Evolutionary conservation across 352 stramenopile genomes (phyloP), one percentile per base, ranked within the genome.

Genomic region (Phytophthora pluvialis): DNA sequence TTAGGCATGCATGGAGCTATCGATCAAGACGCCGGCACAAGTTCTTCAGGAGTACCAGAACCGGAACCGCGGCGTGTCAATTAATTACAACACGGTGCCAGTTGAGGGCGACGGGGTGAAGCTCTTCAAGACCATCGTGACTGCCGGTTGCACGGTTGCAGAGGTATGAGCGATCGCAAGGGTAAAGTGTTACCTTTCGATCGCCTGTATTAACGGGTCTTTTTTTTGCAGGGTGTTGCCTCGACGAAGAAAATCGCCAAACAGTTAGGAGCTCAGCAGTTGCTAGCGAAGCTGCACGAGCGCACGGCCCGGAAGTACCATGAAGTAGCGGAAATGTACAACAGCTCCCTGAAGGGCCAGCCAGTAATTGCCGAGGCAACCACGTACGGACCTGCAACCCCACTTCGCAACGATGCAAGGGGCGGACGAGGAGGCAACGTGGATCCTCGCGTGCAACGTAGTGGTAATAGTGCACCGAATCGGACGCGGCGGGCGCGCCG

Each of bases 31-130:
- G 1, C 87, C 87, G 1, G 87, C 85, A 10, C 87, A 95, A 74
- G 83, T 95, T n/a, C 68, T 95, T 16, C 83, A 93, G 42, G 87
- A 95, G 60, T 95, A 92, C 55, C 83, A 93, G 61, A 93, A 92
- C 55, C 75, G 84, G 13, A 86, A 95, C 46, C 81, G 81, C 7
- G 87, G 87, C 10, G 79, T 92, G 7, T 86, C 83, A 1, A 82
- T 95, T 65, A 92, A 92, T 47, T 95, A 93, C 63, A 94, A 91
- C 51, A 91, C 81, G 11, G 60, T 91, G 38, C 60, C 75, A 15
- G 59, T 81, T 10, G 74, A 92, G 6, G 56, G 62, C 1, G 75
- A 89, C 32, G 81, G 77, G 4, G 59, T 76, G 32, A 90, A 87
- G 61, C 58, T 90, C 4, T 95, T 94, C 73, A 95, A 94, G 66